A percentile compares a stretch with the other conserved stretches of the same genome.
These are phyloP conservation scores for Rhynchospora tenuis DNA, from an alignment of 176 grass and related monocot species.

Conservation along the genomic window DNA sequence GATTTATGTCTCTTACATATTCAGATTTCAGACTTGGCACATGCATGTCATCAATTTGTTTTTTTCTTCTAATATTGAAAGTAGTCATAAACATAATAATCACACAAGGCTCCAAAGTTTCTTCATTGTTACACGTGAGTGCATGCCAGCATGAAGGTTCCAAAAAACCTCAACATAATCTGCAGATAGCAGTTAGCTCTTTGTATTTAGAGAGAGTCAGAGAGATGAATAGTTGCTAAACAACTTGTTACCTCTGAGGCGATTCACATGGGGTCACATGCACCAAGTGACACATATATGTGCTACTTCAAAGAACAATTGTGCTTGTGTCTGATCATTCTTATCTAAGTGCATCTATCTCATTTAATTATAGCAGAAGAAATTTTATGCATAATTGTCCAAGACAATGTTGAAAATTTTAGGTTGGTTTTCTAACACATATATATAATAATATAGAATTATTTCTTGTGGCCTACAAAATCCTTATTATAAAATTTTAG, in stretches of 20 bases:
- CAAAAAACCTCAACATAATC: conserved; percentile 30
- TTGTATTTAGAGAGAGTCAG: not conserved
- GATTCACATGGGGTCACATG: conserved; percentile 20
- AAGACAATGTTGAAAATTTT: not conserved
- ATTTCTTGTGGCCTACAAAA: too few relatives aligned
- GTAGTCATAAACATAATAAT: not conserved
- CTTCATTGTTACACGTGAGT: conserved; percentile 66
- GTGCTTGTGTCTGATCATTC: not conserved
- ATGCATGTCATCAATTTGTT: conserved; percentile 1
- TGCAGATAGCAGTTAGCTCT: conserved; percentile 26
- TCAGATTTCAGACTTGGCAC: conserved; percentile 14
- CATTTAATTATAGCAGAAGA: not conserved
- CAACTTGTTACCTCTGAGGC: not conserved
- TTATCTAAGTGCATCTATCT: not conserved
- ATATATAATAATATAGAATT: too few relatives aligned
- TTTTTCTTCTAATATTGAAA: not conserved
- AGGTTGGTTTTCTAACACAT: not conserved
- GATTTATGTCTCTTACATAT: not conserved
- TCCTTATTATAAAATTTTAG: too few relatives aligned
- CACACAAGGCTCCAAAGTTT: conserved; percentile 27
- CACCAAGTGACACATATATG: not conserved
- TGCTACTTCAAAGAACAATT: not conserved
- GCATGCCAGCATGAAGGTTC: conserved; percentile 70
- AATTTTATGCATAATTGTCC: not conserved
- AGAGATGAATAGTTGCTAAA: not conserved